Conservation (phyloP, 768 basidiomycete genomes). For the Boletus speciosus region DNA sequence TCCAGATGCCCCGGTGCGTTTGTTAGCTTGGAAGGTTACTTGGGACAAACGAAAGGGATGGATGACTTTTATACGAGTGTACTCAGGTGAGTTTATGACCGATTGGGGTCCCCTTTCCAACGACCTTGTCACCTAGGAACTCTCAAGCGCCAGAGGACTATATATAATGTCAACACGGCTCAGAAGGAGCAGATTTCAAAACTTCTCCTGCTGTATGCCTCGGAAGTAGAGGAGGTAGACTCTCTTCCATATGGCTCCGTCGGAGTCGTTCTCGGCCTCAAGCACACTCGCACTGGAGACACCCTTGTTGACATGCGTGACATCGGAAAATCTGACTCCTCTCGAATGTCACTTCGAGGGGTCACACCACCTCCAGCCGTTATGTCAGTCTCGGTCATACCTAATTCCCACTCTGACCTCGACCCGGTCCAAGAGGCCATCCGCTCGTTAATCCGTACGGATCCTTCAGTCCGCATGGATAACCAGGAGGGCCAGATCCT, state of each 20-base stretch:
- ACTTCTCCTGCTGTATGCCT: slow-evolving; percentile 75
- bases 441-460: slow-evolving; percentile 70
- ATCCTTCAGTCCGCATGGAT: slow-evolving; percentile 83
- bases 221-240: slow-evolving; percentile 72
- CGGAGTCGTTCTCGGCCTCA: slow-evolving; percentile 80
- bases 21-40: slow-evolving; percentile 84
- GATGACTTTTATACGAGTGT: slow-evolving; percentile 91
- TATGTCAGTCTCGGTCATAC: slow-evolving; percentile 79
- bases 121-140: slow-evolving; percentile 42
- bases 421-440: slow-evolving; percentile 76
- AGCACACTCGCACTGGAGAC: slow-evolving; percentile 83
- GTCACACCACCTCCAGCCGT: slow-evolving; percentile 80
- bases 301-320: slow-evolving; percentile 62
- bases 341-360: slow-evolving; percentile 48
- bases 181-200: slow-evolving; percentile 73
- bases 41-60: slow-evolving; percentile 84
- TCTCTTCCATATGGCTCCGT: slow-evolving; percentile 77
- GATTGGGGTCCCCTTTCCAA: neutral
- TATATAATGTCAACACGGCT: slow-evolving; percentile 65
- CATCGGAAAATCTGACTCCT: slow-evolving; percentile 31
- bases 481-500: slow-evolving; percentile 79
- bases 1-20: slow-evolving; percentile 48
- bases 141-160: slow-evolving; percentile 54
- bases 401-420: slow-evolving; percentile 75
- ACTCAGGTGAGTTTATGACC: slow-evolving; percentile 58